Evolutionary conservation across 1,284 basidiomycete genomes (phyloP), one percentile per base, ranked within the genome.

Genomic region (Ceraceosorus bombacis): DNA sequence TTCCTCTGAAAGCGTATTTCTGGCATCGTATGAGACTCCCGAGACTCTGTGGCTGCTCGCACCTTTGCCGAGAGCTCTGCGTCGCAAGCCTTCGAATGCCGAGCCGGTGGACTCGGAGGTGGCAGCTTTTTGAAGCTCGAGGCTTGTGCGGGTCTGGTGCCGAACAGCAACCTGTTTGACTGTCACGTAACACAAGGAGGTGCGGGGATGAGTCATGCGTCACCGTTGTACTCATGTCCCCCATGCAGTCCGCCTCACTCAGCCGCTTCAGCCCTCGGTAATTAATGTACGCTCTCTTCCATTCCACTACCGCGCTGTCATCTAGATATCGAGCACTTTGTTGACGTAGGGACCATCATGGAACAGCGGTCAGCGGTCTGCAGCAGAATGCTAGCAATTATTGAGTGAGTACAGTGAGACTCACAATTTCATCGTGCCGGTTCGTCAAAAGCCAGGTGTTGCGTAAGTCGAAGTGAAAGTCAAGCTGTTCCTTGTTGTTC

Each of bases 231-330:
- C 2, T 46, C 43, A 46, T 27, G 27, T 27, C 3, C 3, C 27
- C 43, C 43, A 4, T 46, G 10, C 15, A 46, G 10, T 2, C 43
- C 15, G 43, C 27, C 43, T 46, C 43, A 46, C 43, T 78, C 54
- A 78, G 70, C 62, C 78, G 78, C 61, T 78, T 78, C 46, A 78
- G 67, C 12, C 73, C 73, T 36, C 67, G 63, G 54, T 78, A 78
- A 59, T 78, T 70, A 58, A 78, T 68, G 53, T 78, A 78, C 10
- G 73, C 76, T 49, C 67, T 65, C 46, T 63, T 60, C 78, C 78
- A 78, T 55, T 78, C 78, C 0, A 68, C 70, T 6, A 72, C 74
- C 1, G 64, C 67, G 54, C 73, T 72, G 51, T 73, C 72, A 54
- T 73, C 71, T 38, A 74, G 69, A 41, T 72, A 76, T 40, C 70